These are phyloP conservation scores for Kuraishia ogatae DNA, from an alignment of 805 yeast genomes.

Conservation along the genomic window DNA sequence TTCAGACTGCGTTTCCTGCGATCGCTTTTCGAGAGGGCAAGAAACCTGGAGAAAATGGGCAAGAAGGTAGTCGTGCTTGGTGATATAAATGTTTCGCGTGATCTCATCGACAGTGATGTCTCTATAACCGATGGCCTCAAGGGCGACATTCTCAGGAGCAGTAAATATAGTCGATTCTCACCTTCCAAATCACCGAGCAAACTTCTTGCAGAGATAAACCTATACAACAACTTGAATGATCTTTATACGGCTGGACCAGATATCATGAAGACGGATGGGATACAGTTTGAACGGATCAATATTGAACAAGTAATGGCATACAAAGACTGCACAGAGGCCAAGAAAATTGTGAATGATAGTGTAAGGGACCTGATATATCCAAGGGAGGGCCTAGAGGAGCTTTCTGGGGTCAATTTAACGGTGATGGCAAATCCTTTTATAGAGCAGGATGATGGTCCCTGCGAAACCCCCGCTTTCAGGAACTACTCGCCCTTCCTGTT, in stretches of 20 bases:
- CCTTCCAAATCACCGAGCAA: not conserved
- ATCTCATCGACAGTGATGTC: conserved; percentile 79
- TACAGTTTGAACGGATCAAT: conserved; percentile 28
- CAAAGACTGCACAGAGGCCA: conserved; percentile 28
- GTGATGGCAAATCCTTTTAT: conserved; percentile 4
- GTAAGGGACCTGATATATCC: conserved; percentile 13
- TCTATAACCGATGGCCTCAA: conserved; percentile 37
- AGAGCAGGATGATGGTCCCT: conserved; percentile 13
- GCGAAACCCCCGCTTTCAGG: not conserved
- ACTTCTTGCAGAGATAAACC: not conserved
- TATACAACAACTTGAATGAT: not conserved
- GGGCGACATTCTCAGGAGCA: conserved; percentile 22
- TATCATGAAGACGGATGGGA: conserved; percentile 9
- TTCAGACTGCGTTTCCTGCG: conserved; percentile 51
- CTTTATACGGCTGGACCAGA: conserved; percentile 4
- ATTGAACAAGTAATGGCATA: conserved; percentile 21
- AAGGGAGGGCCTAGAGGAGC: not conserved
- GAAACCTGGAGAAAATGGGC: conserved; percentile 42
- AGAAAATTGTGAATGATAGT: conserved; percentile 38
- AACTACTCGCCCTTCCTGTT: conserved; percentile 29
- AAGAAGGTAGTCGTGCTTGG: conserved; percentile 79
- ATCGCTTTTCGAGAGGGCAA: conserved; percentile 52
- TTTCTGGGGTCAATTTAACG: too few relatives aligned
- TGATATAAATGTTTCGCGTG: conserved; percentile 77
- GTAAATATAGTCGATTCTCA: not conserved